Evolutionary conservation across 2,329 filamentous ascomycete species (phyloP).

Genomic region (Aureobasidium sp.): DNA sequence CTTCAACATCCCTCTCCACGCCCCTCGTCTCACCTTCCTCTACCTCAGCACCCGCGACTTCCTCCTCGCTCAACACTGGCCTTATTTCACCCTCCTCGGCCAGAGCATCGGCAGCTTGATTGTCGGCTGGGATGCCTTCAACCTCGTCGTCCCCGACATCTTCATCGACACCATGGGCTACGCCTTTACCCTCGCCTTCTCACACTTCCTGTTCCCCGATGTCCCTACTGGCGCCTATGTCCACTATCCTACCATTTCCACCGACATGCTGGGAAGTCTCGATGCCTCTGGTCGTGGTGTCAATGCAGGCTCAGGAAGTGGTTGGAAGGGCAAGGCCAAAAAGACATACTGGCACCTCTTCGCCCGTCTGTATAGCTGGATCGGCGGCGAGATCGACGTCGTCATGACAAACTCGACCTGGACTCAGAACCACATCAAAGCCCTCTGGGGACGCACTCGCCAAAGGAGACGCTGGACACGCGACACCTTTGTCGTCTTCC

Average conservation of each 20-base stretch:
- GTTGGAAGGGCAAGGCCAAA: slow-evolving; percentile 63
- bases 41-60: slow-evolving; percentile 83
- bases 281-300: slow-evolving; percentile 59
- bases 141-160: slow-evolving; percentile 82
- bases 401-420: slow-evolving; percentile 98
- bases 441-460: slow-evolving; percentile 60
- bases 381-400: slow-evolving; percentile 77
- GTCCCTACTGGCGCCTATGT: slow-evolving; percentile 90
- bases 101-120: slow-evolving; percentile 84
- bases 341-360: slow-evolving; percentile 80
- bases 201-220: slow-evolving; percentile 68
- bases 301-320: slow-evolving; percentile 74
- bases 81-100: slow-evolving; percentile 85
- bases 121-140: slow-evolving; percentile 86
- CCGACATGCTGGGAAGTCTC: slow-evolving; percentile 86
- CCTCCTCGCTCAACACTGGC: slow-evolving; percentile 81
- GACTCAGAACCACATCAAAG: slow-evolving; percentile 77
- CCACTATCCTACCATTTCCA: slow-evolving; percentile 96
- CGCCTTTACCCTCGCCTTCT: slow-evolving; percentile 77
- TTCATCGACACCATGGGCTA: slow-evolving; percentile 99
- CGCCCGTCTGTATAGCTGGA: slow-evolving; percentile 69
- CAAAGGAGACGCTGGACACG: slow-evolving; percentile 38
- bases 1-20: slow-evolving; percentile 86
- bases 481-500: slow-evolving; percentile 72
- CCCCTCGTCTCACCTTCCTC: slow-evolving; percentile 76